A percentile compares a stretch with the other conserved stretches of the same genome.
phyloP scores from a whole-genome alignment of 345 rosid species.

The Cardamine resedifolia region DNA sequence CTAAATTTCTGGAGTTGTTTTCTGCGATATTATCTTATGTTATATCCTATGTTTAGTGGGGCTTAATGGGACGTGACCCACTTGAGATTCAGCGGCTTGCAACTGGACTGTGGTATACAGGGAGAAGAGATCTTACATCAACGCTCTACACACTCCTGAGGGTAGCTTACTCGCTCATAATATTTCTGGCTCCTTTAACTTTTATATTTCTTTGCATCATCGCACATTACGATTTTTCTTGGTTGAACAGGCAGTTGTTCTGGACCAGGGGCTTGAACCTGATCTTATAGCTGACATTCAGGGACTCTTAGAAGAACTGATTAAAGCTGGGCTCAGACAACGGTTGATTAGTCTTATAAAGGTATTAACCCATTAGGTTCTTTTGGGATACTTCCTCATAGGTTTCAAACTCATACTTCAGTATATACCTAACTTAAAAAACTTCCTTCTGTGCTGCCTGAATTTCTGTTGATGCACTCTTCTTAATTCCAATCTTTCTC shows the following conservation, averaged over 20 bases:
- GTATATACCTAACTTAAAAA: neutral
- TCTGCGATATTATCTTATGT: conserved; percentile 13
- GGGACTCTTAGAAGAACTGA: conserved; percentile 72
- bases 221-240: conserved; percentile 8
- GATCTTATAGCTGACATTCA: conserved; percentile 77
- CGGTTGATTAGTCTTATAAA: conserved; percentile 73
- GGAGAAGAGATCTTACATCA: conserved; percentile 80
- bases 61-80: conserved; percentile 79
- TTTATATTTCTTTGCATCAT: conserved; percentile 14
- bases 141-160: conserved; percentile 74
- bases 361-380: conserved; percentile 43
- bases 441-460: conserved; percentile 1
- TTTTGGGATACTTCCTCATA: conserved; percentile 12
- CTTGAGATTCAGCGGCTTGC: conserved; percentile 87
- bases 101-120: conserved; percentile 92
- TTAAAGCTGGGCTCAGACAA: conserved; percentile 72
- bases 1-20: neutral
- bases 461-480: neutral
- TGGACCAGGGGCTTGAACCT: conserved; percentile 77
- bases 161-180: conserved; percentile 42
- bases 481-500: neutral
- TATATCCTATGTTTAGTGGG: conserved; percentile 53
- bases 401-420: neutral
- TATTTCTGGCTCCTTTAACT: conserved; percentile 1
- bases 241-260: conserved; percentile 73